Evolutionary conservation across 2,329 filamentous ascomycete species (phyloP), one percentile per base, ranked within the genome.

Genomic region (Claviceps lovelessii): DNA sequence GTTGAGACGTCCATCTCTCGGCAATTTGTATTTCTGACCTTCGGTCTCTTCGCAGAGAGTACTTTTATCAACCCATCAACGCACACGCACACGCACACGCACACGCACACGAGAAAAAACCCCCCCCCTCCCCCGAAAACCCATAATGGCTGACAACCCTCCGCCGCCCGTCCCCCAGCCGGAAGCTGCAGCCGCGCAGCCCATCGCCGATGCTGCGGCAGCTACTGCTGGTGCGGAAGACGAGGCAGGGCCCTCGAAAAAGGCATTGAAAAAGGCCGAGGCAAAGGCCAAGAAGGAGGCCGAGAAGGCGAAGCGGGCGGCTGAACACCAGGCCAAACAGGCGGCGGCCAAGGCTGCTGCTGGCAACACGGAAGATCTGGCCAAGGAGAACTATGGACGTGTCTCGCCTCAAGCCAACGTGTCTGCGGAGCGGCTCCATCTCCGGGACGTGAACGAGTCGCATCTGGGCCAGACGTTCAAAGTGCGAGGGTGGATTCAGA

Each of bases 211-310:
- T 19, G 53, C 29, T 13, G 46, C 46, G 7, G 39, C 49, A 45
- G 42, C 29, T 1, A n/a, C 39, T 11, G 48, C 29, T 15, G 39
- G 35, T 15, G 39, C 28, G 31, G 49, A 51, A 44, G 49, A 44
- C 37, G 49, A 51, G 39, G 50, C 49, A 5, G 49, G 49, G 15
- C 49, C 49, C 19, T 62, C 60, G 15, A 62, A 94, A 74, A 90
- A 84, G 71, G 88, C 83, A 17, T 73, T 85, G 60, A 94, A 94
- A 75, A 95, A 94, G 75, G 84, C 86, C 49, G 85, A 86, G 63
- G 79, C 79, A 58, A 94, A 94, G 73, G 88, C 90, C 33, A 90
- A 90, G 73, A 90, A 91, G 68, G 90, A 94, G 72, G 87, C 86
- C 13, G 78, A 83, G 67, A 94, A 94, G 71, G 86, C 86, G 64